Base-by-base conservation (phyloP, 2,329 filamentous ascomycete species). In the Fusarium gaditjirri region DNA sequence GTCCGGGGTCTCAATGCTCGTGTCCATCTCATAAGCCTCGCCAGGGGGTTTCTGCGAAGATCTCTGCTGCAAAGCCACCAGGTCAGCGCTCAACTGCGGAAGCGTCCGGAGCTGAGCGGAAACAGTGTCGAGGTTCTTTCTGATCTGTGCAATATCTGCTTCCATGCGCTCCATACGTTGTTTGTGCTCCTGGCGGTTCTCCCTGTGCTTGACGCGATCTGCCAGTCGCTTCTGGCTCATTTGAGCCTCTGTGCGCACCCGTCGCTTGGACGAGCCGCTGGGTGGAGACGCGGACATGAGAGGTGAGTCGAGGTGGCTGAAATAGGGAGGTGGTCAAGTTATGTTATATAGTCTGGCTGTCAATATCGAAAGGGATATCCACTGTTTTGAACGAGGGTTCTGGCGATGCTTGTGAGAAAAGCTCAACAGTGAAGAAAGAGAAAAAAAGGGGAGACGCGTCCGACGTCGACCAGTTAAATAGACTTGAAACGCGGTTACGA, bases 101-200 rank as follows among this genome's bases (percentile, higher is more conserved):
- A 66, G 27, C 29, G 54, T 68, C 27, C 63, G 65, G 25, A 77
- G 59, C 35, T 77, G 75, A 5, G 61, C 41, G 16, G 72, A 54
- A 11, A 77, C 56, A 31, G 67, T 67, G 35, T 69, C 72, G 21
- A 77, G 71, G 41, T 66, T 73, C 47, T 66, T 68, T 25, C 73
- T 61, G 33, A 77, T 75, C 47, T 71, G 61, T 1, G 72, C 60
- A 31, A 78, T 70, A 53, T 78, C 76, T 3, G 71, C 65, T 38
- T 78, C 76, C 60, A 78, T 77, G 11, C 73, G 68, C 42, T 78
- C 75, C 61, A 78, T 72, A 1, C 76, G 70, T 2, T 55, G 39
- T 54, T 78, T 78, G 59, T 72, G 75, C 57, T 78, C 74, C 31
- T 73, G 73, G 1, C 76, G 68, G 50, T 78, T 78, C 47, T 72